Evolutionary conservation across 768 basidiomycete genomes (phyloP).

Genomic region (Tubosaeta sp.): DNA sequence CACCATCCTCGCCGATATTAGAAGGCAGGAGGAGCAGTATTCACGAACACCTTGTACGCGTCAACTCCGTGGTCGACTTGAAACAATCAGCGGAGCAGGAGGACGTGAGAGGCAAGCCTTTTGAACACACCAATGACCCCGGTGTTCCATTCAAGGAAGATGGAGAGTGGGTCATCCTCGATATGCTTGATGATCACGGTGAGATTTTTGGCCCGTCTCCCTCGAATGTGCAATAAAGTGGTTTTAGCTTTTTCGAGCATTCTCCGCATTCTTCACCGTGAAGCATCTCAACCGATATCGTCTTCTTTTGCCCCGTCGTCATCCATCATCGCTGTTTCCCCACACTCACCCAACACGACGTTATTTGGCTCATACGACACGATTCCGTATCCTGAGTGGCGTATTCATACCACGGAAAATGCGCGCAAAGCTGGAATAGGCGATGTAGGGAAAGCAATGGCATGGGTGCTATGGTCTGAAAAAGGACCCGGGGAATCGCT

Average conservation of each 20-base stretch:
- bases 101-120: background rate
- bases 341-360: constrained; percentile 7
- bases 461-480: constrained; percentile 39
- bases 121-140: background rate
- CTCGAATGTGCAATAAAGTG: background rate
- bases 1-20: constrained; percentile 24
- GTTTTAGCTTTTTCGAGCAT: constrained; percentile 43
- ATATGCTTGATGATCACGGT: constrained; percentile 48
- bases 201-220: background rate
- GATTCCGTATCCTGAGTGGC: constrained; percentile 67
- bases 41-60: background rate
- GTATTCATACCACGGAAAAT: constrained; percentile 42
- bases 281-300: constrained; percentile 29
- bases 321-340: constrained; percentile 58
- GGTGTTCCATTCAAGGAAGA: constrained; percentile 15
- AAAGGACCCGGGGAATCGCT: constrained; percentile 15
- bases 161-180: constrained; percentile 50
- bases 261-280: constrained; percentile 51
- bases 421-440: constrained; percentile 58
- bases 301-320: constrained; percentile 41
- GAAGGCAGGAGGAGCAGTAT: constrained; percentile 8
- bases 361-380: constrained; percentile 32
- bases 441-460: constrained; percentile 51
- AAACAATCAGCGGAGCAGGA: constrained; percentile 6
- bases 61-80: background rate